phyloP scores from a whole-genome alignment of 805 yeast species.

The Candida stauntonica region DNA sequence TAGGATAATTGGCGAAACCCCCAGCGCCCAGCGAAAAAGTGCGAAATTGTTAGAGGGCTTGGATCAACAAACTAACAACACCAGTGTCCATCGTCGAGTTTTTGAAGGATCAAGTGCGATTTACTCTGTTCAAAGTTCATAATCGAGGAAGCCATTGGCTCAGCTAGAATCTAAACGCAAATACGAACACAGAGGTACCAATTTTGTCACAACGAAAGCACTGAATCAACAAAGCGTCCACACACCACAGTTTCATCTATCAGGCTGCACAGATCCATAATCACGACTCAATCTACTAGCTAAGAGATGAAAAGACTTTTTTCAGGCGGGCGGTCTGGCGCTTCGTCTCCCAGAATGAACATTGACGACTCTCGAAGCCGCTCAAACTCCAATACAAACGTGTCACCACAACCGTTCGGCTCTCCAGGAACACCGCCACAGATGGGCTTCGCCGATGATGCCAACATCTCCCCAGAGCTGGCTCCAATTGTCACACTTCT shows the following conservation, averaged over 20 bases:
- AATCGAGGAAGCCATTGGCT: neutral
- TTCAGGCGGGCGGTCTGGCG: slow-evolving; percentile 20
- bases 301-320: slow-evolving; percentile 23
- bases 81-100: neutral
- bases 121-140: too few species aligned
- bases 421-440: slow-evolving; percentile 2
- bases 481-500: slow-evolving; percentile 70
- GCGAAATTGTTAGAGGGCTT: neutral
- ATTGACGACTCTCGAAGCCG: slow-evolving; percentile 14
- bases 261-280: too few species aligned
- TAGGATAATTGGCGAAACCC: too few species aligned
- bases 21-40: neutral
- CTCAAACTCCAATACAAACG: slow-evolving; percentile 17
- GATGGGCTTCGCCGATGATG: slow-evolving; percentile 13
- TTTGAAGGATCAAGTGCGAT: too few species aligned
- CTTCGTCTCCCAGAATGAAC: slow-evolving; percentile 16
- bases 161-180: neutral
- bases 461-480: slow-evolving; percentile 34
- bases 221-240: too few species aligned
- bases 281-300: too few species aligned
- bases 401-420: slow-evolving; percentile 6
- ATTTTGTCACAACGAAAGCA: neutral
- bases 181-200: neutral
- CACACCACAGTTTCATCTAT: too few species aligned
- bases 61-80: neutral